Evolutionary conservation across 345 rosid genomes (phyloP).

Genomic region (Barbarea vulgaris): DNA sequence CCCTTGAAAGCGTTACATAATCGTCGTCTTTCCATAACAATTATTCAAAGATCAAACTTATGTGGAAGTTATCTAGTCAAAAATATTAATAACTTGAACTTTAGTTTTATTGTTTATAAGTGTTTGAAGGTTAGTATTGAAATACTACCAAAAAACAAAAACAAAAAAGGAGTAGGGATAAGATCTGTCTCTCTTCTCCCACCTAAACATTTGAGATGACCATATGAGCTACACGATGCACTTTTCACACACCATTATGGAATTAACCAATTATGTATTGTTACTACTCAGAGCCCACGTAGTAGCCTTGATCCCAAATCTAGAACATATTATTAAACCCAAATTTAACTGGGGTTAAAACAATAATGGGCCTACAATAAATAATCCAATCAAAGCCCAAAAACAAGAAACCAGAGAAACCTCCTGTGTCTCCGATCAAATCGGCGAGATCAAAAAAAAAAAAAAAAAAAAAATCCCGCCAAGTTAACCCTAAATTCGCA

Average conservation of each 20-base stretch:
- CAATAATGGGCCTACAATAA: constrained; percentile 16
- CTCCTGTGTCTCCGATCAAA: background rate
- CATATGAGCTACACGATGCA: background rate
- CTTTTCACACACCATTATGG: no score
- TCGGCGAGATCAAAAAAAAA: background rate
- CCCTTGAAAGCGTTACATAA: background rate
- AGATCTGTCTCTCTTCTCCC: no score
- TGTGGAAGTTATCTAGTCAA: background rate
- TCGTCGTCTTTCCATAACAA: background rate
- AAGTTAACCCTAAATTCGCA: constrained; percentile 14
- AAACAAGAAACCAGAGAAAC: background rate
- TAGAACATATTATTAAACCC: no score
- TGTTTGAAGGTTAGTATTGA: background rate
- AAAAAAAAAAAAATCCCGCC: background rate
- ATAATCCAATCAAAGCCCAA: background rate
- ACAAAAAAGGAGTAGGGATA: no score
- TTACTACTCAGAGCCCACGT: no score
- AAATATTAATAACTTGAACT: background rate
- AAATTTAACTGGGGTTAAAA: background rate
- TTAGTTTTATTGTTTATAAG: background rate
- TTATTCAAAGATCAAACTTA: background rate
- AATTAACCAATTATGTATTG: no score
- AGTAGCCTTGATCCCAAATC: no score
- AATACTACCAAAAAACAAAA: no score
- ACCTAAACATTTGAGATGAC: no score